A percentile compares a stretch with the other conserved stretches of the same genome.
These are phyloP conservation scores for Zasmidium cellare DNA, from an alignment of 2,329 filamentous ascomycete species.

Conservation along the genomic window DNA sequence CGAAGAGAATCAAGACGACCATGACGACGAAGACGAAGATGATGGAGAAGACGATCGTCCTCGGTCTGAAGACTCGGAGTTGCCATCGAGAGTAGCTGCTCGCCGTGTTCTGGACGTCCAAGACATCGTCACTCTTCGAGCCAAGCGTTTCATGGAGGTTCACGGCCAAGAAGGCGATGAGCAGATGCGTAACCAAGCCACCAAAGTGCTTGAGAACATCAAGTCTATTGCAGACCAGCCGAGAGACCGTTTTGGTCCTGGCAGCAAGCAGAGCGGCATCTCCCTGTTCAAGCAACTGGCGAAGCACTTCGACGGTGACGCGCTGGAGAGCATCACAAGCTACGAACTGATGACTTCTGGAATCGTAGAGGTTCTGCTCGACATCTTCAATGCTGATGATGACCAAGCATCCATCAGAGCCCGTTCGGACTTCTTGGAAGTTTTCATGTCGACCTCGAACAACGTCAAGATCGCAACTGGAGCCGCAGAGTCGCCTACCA, in stretches of 20 bases:
- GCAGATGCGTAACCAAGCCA: slow-evolving; percentile 75
- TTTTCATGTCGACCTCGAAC: slow-evolving; percentile 81
- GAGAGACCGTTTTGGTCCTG: slow-evolving; percentile 64
- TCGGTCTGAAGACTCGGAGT: slow-evolving; percentile 53
- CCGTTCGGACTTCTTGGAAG: slow-evolving; percentile 80
- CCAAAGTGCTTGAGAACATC: slow-evolving; percentile 71
- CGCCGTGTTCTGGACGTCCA: slow-evolving; percentile 55
- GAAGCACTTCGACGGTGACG: slow-evolving; percentile 82
- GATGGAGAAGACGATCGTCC: slow-evolving; percentile 56
- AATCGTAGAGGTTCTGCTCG: slow-evolving; percentile 79
- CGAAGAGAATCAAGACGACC: slow-evolving; percentile 41
- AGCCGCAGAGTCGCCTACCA: slow-evolving; percentile 68
- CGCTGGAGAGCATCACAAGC: slow-evolving; percentile 90
- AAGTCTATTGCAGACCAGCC: slow-evolving; percentile 72
- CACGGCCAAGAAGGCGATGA: slow-evolving; percentile 78
- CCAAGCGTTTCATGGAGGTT: slow-evolving; percentile 78
- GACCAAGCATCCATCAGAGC: slow-evolving; percentile 58
- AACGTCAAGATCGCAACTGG: slow-evolving; percentile 62
- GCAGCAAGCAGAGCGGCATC: slow-evolving; percentile 48
- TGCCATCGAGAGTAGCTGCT: slow-evolving; percentile 43
- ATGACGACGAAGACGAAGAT: slow-evolving; percentile 27
- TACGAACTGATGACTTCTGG: slow-evolving; percentile 90
- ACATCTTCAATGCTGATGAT: slow-evolving; percentile 74
- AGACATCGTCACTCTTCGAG: slow-evolving; percentile 71
- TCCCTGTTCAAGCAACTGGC: slow-evolving; percentile 74